Base-by-base conservation (phyloP, 495 filamentous ascomycete genomes). In the Ascobolus immersus region DNA sequence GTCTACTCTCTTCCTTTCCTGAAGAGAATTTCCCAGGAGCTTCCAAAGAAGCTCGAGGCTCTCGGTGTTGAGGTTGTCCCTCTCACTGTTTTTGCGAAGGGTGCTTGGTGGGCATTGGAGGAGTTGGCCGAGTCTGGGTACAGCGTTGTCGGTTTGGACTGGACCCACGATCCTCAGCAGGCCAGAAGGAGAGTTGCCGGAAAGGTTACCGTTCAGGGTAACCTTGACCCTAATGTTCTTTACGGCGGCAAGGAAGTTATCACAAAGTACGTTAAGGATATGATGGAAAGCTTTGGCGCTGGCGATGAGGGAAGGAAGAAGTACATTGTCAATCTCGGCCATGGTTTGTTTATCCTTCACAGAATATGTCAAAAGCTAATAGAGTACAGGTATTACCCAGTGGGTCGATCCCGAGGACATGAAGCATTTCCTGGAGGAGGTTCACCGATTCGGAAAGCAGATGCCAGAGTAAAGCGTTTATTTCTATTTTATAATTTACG, bases 11-110 rank as follows among this genome's bases (percentile, higher is more conserved):
- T 82, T 29, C 86, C 84, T 2, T 91, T 89, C 45, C 62, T 96
- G 34, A 62, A 64, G 11, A 67, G 81, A 42, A 94, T 96, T 35
- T 71, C 80, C 10, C 53, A 69, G 36, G 56, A 78, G 29, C 60
- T 94, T 10, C 84, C 84, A 0, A 58, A 54, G 35, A 62, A 66
- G 20, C 54, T 96, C 41, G 54, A 56, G 38, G 73, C 78, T 52
- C 57, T 89, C 45, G 69, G 67, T 0, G 47, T 81, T 28, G 73
- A 81, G 35, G 59, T 56, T 4, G 89, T 94, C 2, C 86, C 86
- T 1, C 93, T 96, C 86, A 86, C 78, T n/a, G 79, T 93, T 11
- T 96, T 96, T 52, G 80, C 86, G n/a, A 96, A 96, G 57, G 86
- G 86, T 3, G 82, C 86, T n/a, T 91, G 86, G 77, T 90, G 84